Conservation (phyloP, 805 yeast species). For the Cyberlindnera veronae region DNA sequence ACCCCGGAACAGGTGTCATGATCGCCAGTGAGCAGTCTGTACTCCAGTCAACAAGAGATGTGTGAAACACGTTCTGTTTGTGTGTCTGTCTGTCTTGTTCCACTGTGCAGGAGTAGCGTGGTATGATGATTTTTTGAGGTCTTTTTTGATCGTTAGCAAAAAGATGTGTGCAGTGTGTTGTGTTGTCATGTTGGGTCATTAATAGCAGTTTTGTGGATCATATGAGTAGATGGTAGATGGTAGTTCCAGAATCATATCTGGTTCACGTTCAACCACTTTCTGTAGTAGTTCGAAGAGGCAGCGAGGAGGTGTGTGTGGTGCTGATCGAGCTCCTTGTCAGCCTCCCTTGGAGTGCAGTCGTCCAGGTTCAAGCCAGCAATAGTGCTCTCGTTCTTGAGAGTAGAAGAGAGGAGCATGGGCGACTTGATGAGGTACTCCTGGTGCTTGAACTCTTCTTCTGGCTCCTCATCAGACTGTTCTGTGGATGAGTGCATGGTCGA, state of each 20-base stretch:
- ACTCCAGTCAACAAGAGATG: too few relatives aligned
- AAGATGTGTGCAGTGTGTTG: neutral
- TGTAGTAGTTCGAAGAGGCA: slow-evolving; percentile 29
- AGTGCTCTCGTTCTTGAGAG: slow-evolving; percentile 21
- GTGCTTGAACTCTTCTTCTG: slow-evolving; percentile 13
- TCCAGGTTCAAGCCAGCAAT: slow-evolving; percentile 27
- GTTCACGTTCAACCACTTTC: slow-evolving; percentile 28
- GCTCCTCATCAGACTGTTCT: slow-evolving; percentile 17
- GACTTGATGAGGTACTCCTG: slow-evolving; percentile 28
- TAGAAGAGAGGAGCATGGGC: slow-evolving; percentile 26
- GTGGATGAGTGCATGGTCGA: slow-evolving; percentile 12
- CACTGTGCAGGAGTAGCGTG: too few relatives aligned
- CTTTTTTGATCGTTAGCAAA: slow-evolving; percentile 3
- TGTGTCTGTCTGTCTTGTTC: too few relatives aligned
- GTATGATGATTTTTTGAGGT: neutral
- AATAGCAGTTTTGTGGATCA: neutral
- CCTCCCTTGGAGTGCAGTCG: slow-evolving; percentile 22
- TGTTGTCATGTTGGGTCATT: slow-evolving; percentile 2
- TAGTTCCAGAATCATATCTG: neutral
- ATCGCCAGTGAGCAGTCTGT: too few relatives aligned
- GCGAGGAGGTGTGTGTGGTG: slow-evolving; percentile 23
- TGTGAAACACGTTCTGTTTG: too few relatives aligned
- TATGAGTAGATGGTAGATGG: neutral
- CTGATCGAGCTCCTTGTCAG: slow-evolving; percentile 12
- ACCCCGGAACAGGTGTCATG: too few relatives aligned